Evolutionary conservation across 768 basidiomycete species (phyloP).

Genomic region (Mrakia gelida): DNA sequence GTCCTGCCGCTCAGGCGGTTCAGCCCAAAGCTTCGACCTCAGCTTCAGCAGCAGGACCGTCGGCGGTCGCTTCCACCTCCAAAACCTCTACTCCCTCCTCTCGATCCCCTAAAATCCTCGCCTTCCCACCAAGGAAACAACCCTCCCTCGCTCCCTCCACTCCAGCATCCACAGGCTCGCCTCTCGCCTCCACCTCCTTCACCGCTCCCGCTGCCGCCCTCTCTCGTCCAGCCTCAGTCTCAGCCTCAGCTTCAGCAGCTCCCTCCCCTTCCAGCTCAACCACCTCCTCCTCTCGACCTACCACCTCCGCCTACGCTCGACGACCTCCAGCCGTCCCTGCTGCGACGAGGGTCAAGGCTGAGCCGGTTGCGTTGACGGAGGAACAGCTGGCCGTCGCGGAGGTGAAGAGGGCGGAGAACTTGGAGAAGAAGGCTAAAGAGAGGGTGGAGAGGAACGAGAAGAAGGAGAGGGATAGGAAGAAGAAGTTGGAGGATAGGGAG

Average conservation of each 20-base stretch:
- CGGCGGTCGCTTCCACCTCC: neutral
- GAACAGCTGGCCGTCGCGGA: neutral
- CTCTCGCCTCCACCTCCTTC: neutral
- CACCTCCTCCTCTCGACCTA: neutral
- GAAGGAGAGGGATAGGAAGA: neutral
- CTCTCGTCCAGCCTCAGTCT: neutral
- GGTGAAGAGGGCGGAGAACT: neutral
- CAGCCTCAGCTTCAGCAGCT: neutral
- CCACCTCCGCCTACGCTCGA: neutral
- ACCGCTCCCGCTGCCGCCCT: neutral
- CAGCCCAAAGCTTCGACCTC: neutral
- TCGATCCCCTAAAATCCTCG: slow-evolving; percentile 2
- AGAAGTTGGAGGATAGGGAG: neutral
- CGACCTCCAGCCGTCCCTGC: neutral
- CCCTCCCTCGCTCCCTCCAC: neutral
- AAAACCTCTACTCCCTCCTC: neutral
- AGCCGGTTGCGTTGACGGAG: neutral
- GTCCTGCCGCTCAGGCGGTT: neutral
- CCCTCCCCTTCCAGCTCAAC: neutral
- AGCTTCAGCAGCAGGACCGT: neutral
- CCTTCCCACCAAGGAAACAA: slow-evolving; percentile 1
- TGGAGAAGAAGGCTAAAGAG: neutral
- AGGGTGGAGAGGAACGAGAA: neutral
- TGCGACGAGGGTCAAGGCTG: neutral
- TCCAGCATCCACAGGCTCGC: neutral